Conservation (phyloP, 768 basidiomycete genomes). For the Mycena vulgaris region DNA sequence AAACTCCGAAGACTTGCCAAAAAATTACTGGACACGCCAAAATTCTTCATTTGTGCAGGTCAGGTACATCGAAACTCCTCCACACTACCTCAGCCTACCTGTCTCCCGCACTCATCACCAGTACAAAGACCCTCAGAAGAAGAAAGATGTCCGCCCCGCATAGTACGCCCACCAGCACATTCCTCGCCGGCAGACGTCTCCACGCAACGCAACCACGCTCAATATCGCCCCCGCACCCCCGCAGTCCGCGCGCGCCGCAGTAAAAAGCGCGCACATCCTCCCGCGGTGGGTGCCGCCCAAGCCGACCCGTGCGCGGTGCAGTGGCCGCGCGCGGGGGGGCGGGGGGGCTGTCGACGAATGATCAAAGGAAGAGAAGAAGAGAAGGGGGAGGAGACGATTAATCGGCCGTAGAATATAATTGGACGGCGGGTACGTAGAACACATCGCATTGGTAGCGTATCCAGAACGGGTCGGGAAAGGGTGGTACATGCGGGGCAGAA, state of each 20-base stretch:
- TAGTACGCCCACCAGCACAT: constrained; percentile 25
- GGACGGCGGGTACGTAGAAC: too few species aligned
- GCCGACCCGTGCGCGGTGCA: constrained; percentile 12
- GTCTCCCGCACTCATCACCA: too few species aligned
- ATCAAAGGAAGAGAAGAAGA: not conserved
- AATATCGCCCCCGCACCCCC: constrained; percentile 22
- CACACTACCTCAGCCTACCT: too few species aligned
- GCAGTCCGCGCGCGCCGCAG: constrained; percentile 31
- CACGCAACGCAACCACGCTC: constrained; percentile 13
- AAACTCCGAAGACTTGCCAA: too few species aligned
- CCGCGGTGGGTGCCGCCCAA: constrained; percentile 1
- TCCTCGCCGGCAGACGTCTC: constrained; percentile 13
- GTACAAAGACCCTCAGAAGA: not conserved
- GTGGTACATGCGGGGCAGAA: too few species aligned
- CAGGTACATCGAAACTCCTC: too few species aligned
- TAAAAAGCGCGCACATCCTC: constrained; percentile 23
- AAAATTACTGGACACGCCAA: too few species aligned
- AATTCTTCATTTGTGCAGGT: too few species aligned
- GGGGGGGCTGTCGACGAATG: not conserved
- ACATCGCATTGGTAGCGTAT: too few species aligned
- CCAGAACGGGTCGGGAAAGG: too few species aligned
- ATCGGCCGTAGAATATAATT: too few species aligned
- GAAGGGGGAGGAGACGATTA: too few species aligned
- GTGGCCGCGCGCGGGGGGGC: not conserved
- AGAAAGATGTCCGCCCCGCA: constrained; percentile 22